Evolutionary conservation across 1,284 basidiomycete species (phyloP).

Genomic region (Puccinia triticina): DNA sequence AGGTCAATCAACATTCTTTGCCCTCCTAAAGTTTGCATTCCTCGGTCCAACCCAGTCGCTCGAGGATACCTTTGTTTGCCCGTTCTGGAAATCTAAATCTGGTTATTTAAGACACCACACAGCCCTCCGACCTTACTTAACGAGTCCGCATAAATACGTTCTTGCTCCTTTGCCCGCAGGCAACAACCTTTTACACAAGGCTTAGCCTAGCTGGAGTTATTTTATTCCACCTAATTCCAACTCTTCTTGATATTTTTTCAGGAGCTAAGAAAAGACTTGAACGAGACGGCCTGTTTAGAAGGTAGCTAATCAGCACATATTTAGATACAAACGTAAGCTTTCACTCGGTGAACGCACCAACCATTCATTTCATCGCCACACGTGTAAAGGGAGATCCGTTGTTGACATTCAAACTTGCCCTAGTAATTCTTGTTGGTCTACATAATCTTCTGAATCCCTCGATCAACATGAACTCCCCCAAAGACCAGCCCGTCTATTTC

Average conservation of each 20-base stretch:
- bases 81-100: conserved; percentile 7
- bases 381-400: too few relatives aligned
- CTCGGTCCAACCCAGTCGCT: background rate
- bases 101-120: background rate
- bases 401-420: too few relatives aligned
- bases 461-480: background rate
- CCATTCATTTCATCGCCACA: too few relatives aligned
- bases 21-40: background rate
- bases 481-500: background rate
- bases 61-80: too few relatives aligned
- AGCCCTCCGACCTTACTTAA: background rate
- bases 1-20: background rate
- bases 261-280: too few relatives aligned
- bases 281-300: too few relatives aligned
- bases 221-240: background rate
- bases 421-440: too few relatives aligned
- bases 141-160: background rate
- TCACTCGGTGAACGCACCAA: too few relatives aligned
- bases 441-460: background rate
- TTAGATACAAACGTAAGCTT: too few relatives aligned
- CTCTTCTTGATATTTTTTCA: too few relatives aligned
- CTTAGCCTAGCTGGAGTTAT: background rate
- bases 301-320: too few relatives aligned
- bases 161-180: background rate
- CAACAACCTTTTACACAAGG: background rate